These are phyloP conservation scores for Bipolaris bicolor DNA, from an alignment of 2,329 filamentous ascomycete genomes.

Conservation along the genomic window DNA sequence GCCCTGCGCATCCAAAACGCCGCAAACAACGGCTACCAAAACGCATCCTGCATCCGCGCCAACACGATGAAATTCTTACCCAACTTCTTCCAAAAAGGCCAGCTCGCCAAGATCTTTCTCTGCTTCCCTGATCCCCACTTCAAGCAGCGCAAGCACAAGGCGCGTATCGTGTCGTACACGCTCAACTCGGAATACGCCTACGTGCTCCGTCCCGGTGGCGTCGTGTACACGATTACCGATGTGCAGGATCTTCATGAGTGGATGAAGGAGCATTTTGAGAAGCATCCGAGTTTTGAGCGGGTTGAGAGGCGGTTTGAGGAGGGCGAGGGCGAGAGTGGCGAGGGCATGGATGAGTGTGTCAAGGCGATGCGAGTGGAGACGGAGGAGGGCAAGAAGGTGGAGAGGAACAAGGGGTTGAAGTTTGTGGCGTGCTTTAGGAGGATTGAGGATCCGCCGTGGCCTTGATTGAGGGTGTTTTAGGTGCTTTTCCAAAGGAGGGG, in stretches of 20 bases:
- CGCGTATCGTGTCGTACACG: conserved; percentile 86
- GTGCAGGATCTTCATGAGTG: conserved; percentile 91
- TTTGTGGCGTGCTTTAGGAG: conserved; percentile 88
- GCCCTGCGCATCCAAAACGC: conserved; percentile 74
- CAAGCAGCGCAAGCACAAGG: conserved; percentile 96
- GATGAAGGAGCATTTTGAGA: conserved; percentile 88
- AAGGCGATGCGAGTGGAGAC: conserved; percentile 80
- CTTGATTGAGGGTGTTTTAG: conserved; percentile 64
- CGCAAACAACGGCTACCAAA: conserved; percentile 69
- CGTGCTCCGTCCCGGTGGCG: conserved; percentile 79
- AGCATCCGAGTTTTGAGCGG: conserved; percentile 78
- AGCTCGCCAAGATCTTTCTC: conserved; percentile 91
- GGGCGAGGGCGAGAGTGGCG: conserved; percentile 66
- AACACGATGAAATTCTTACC: conserved; percentile 99
- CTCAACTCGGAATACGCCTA: conserved; percentile 94
- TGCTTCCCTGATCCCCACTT: conserved; percentile 99
- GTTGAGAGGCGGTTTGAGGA: conserved; percentile 60
- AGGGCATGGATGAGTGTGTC: conserved; percentile 73
- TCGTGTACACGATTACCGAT: conserved; percentile 96
- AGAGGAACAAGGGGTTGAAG: conserved; percentile 86
- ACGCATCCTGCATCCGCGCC: conserved; percentile 84
- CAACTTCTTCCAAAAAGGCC: conserved; percentile 85
- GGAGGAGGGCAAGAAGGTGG: conserved; percentile 97
- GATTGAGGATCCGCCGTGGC: conserved; percentile 80
- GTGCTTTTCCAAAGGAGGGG: not conserved